Percentiles rank a stretch among this genome's conserved stretches.
Evolutionary conservation across 169 alveolate species (phyloP).

Genomic region (Cryptosporidium andersoni): DNA sequence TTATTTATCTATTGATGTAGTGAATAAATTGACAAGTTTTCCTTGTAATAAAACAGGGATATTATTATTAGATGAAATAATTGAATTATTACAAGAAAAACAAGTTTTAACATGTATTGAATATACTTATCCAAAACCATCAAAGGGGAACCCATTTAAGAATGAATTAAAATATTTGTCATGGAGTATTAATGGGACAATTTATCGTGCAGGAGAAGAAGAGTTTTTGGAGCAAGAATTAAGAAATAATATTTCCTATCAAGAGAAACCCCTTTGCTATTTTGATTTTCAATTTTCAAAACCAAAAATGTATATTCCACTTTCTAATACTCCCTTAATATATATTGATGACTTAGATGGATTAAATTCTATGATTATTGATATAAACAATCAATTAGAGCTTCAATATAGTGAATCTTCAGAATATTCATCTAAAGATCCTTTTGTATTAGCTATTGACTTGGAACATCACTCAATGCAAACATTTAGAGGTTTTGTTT

Average conservation of each 20-base stretch:
- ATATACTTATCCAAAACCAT: slow-evolving; percentile 34
- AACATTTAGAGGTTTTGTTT: slow-evolving; percentile 90
- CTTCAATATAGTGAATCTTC: slow-evolving; percentile 42
- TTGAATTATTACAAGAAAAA: slow-evolving; percentile 5
- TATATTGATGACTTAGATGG: slow-evolving; percentile 78
- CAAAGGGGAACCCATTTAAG: not conserved
- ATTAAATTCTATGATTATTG: slow-evolving; percentile 78
- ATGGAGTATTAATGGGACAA: slow-evolving; percentile 61
- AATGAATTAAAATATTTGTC: slow-evolving; percentile 65
- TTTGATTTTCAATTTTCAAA: slow-evolving; percentile 18
- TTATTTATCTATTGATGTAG: not conserved
- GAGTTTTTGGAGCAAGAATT: slow-evolving; percentile 5
- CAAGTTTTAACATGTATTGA: slow-evolving; percentile 24
- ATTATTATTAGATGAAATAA: slow-evolving; percentile 21
- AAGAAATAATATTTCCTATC: not conserved
- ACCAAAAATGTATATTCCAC: slow-evolving; percentile 68
- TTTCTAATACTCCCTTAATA: slow-evolving; percentile 80
- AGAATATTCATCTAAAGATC: slow-evolving; percentile 14
- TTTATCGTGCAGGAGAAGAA: slow-evolving; percentile 73
- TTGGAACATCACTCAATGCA: slow-evolving; percentile 89
- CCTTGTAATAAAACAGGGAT: slow-evolving; percentile 24
- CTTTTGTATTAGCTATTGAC: slow-evolving; percentile 88
- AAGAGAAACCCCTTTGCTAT: slow-evolving; percentile 18
- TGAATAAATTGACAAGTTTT: slow-evolving; percentile 7
- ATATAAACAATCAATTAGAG: slow-evolving; percentile 54